Conservation (phyloP, 192 early-diverging fungal species). For the Coemansia sp. region DNA sequence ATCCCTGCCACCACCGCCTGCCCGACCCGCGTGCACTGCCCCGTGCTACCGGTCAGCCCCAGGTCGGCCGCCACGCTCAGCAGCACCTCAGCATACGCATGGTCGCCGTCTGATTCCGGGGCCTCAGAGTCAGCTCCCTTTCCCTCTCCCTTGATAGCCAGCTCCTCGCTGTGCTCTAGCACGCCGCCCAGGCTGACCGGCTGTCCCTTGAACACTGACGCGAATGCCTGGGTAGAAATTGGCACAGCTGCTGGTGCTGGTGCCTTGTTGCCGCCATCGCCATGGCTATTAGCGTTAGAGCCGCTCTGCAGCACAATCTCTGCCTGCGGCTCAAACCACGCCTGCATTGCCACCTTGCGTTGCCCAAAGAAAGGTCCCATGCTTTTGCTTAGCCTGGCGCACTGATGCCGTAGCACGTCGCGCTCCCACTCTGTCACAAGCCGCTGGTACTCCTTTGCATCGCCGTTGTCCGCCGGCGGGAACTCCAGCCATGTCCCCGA, state of each 20-base stretch:
- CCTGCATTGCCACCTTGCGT: conserved; percentile 69
- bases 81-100: conserved; percentile 14
- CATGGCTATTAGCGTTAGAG: not conserved
- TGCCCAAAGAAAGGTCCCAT: conserved; percentile 68
- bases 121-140: not conserved
- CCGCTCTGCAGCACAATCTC: conserved; percentile 39
- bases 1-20: conserved; percentile 28
- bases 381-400: conserved; percentile 61
- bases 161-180: conserved; percentile 21
- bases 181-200: conserved; percentile 12
- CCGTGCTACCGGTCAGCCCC: conserved; percentile 24
- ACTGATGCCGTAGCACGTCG: conserved; percentile 61
- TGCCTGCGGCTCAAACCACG: conserved; percentile 60
- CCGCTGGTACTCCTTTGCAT: conserved; percentile 72
- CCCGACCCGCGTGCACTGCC: conserved; percentile 39
- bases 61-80: conserved; percentile 29
- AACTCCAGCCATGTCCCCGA: conserved; percentile 70
- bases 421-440: conserved; percentile 66
- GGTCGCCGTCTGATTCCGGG: not conserved
- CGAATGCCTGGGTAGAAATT: not conserved
- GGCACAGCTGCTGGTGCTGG: not conserved
- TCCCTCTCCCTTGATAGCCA: not conserved
- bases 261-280: not conserved
- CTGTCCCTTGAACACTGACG: not conserved
- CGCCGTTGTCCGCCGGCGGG: conserved; percentile 80